Percentiles rank a stretch among this genome's conserved stretches.
phyloP scores from a whole-genome alignment of 345 rosid genomes.

The Eucalyptus rudis region DNA sequence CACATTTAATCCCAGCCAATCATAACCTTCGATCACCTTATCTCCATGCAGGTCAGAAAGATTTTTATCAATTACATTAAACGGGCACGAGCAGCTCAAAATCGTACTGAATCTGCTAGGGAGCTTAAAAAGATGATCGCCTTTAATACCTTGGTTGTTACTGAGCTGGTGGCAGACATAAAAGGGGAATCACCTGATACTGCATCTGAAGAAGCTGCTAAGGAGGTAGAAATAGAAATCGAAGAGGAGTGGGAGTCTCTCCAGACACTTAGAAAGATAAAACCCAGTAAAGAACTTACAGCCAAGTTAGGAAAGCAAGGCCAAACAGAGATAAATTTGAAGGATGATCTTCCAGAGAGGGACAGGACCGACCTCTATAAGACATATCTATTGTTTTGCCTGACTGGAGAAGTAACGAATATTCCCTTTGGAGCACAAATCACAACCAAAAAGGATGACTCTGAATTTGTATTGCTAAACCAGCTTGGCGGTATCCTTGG shows the following conservation, averaged over 20 bases:
- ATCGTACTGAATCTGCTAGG: constrained; percentile 66
- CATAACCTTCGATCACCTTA: background rate
- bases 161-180: constrained; percentile 68
- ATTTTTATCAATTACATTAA: constrained; percentile 57
- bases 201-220: constrained; percentile 32
- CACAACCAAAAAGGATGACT: constrained; percentile 64
- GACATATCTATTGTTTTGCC: constrained; percentile 67
- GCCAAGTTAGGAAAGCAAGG: constrained; percentile 62
- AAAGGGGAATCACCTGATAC: constrained; percentile 67
- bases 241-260: constrained; percentile 74
- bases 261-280: constrained; percentile 59
- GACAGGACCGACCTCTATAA: constrained; percentile 78
- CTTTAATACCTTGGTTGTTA: constrained; percentile 71
- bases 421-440: constrained; percentile 78
- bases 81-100: constrained; percentile 61
- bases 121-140: constrained; percentile 84
- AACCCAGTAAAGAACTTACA: constrained; percentile 45
- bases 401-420: constrained; percentile 66
- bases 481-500: constrained; percentile 93
- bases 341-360: constrained; percentile 79
- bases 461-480: constrained; percentile 59
- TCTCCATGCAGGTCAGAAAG: constrained; percentile 43
- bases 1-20: background rate
- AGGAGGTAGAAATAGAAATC: constrained; percentile 21
- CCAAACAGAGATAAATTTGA: constrained; percentile 87